These are phyloP conservation scores for Kwoniella europaea DNA, from an alignment of 768 basidiomycete species.

Conservation along the genomic window DNA sequence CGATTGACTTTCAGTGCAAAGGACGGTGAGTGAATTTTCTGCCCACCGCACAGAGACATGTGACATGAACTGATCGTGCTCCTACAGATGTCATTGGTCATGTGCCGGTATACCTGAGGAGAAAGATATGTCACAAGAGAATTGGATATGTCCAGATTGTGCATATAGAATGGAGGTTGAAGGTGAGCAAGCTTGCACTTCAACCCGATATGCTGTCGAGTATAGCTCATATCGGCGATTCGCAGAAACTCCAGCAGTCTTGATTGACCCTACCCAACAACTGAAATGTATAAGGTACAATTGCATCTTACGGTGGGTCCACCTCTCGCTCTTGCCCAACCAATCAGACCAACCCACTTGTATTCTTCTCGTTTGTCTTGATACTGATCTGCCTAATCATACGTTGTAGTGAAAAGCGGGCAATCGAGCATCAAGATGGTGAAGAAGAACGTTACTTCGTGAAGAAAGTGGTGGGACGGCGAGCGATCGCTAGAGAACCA, in stretches of 20 bases:
- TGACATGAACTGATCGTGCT: neutral
- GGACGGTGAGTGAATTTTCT: constrained; percentile 10
- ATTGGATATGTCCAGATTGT: constrained; percentile 26
- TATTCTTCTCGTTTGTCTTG: neutral
- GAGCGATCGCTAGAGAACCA: neutral
- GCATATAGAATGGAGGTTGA: constrained; percentile 3
- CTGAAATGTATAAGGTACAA: constrained; percentile 26
- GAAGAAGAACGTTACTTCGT: constrained; percentile 20
- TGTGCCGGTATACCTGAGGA: constrained; percentile 22
- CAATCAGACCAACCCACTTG: no score
- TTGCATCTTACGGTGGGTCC: constrained; percentile 22
- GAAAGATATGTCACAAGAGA: constrained; percentile 23
- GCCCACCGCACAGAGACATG: no score
- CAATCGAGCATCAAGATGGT: constrained; percentile 18
- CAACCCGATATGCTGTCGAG: neutral
- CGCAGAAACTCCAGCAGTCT: constrained; percentile 1
- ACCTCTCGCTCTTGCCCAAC: no score
- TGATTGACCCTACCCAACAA: constrained; percentile 21
- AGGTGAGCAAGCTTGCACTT: constrained; percentile 6
- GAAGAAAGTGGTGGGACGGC: constrained; percentile 12
- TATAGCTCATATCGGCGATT: neutral
- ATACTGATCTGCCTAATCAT: neutral
- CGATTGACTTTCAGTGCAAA: constrained; percentile 7
- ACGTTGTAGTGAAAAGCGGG: constrained; percentile 20
- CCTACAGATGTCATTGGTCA: constrained; percentile 22